These are phyloP conservation scores for Penicillium thymicola DNA, from an alignment of 2,329 filamentous ascomycete species.

Conservation along the genomic window DNA sequence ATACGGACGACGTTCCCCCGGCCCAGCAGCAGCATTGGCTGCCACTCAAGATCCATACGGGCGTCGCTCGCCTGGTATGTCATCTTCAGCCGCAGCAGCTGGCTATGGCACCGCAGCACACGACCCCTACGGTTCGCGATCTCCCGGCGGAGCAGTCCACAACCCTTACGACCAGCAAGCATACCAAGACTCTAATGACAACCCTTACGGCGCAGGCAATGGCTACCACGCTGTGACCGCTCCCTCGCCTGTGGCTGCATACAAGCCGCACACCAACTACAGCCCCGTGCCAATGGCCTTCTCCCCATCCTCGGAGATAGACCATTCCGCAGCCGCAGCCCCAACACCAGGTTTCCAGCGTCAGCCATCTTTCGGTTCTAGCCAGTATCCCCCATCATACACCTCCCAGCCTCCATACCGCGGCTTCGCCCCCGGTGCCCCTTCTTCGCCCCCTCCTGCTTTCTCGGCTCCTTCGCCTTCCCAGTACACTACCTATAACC, in stretches of 20 bases:
- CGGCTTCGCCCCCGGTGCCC: conserved; percentile 17
- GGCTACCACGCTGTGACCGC: conserved; percentile 18
- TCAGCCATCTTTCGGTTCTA: conserved; percentile 25
- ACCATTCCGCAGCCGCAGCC: neutral
- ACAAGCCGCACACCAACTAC: conserved; percentile 25
- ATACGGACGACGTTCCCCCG: conserved; percentile 21
- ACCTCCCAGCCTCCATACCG: conserved; percentile 20
- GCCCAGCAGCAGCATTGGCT: conserved; percentile 11
- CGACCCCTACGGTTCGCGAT: conserved; percentile 6
- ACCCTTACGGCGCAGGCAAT: conserved; percentile 5
- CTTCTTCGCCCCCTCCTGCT: conserved; percentile 32
- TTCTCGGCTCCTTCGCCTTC: conserved; percentile 21
- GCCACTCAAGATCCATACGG: conserved; percentile 19
- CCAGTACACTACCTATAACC: conserved; percentile 12
- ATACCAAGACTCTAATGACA: conserved; percentile 13
- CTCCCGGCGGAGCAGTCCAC: conserved; percentile 14
- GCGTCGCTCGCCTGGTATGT: conserved; percentile 19
- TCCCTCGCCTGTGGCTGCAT: conserved; percentile 18
- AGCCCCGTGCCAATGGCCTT: conserved; percentile 21
- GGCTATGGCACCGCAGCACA: neutral
- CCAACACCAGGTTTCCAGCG: conserved; percentile 19
- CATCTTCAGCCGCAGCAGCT: neutral
- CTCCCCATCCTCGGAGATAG: conserved; percentile 15
- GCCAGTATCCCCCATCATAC: conserved; percentile 25
- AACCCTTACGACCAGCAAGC: conserved; percentile 25